These are phyloP conservation scores for Citrus maxima DNA, from an alignment of 345 rosid genomes.

Conservation along the genomic window DNA sequence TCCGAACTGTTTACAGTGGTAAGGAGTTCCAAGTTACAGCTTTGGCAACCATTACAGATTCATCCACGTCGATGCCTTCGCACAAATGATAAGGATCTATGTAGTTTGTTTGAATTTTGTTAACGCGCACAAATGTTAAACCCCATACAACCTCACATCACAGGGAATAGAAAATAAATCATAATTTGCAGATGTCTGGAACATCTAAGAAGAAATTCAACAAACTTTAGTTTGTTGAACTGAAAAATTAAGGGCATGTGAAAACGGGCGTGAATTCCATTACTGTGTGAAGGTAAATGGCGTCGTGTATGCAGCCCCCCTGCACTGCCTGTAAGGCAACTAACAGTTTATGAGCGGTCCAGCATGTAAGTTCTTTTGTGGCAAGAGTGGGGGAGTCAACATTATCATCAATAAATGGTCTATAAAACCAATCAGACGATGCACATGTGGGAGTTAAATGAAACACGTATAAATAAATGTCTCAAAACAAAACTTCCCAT, in stretches of 20 bases:
- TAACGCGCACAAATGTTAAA: background rate
- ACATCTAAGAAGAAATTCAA: background rate
- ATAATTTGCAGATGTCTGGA: background rate
- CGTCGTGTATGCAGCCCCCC: too few species aligned
- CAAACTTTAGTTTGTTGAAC: background rate
- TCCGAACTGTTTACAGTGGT: too few species aligned
- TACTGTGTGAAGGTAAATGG: background rate
- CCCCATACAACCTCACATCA: background rate
- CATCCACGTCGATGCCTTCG: background rate
- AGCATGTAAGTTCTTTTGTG: too few species aligned
- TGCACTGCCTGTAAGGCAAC: too few species aligned
- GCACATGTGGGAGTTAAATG: constrained; percentile 10
- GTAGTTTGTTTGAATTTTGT: background rate
- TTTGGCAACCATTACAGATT: background rate
- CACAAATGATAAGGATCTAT: background rate
- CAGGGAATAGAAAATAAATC: background rate
- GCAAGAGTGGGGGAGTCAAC: background rate
- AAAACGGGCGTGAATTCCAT: background rate
- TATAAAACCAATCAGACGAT: constrained; percentile 18
- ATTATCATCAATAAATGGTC: constrained; percentile 7
- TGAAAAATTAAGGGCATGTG: background rate
- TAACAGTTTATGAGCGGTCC: too few species aligned
- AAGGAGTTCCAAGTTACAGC: too few species aligned
- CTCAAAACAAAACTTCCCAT: constrained; percentile 30
- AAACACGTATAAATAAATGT: constrained; percentile 14